Evolutionary conservation across 352 stramenopile species (phyloP), one percentile per base, ranked within the genome.

Genomic region (Phytopythium mirpurense): DNA sequence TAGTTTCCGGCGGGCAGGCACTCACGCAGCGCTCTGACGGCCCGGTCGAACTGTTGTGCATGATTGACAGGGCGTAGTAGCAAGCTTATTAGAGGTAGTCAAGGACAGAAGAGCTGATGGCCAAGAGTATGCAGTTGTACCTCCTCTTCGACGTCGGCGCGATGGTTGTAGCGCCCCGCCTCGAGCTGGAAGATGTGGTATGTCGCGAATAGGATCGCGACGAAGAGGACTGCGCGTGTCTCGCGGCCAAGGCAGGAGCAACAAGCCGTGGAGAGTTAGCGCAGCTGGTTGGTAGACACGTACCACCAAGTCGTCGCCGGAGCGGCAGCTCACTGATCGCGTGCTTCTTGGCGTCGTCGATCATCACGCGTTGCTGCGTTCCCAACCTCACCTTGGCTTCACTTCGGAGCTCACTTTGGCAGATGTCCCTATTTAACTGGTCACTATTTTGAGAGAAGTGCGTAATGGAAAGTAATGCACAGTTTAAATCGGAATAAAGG

Each of bases 41-140:
- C 79, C 5, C 49, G 59, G 2, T 84, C 71, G 66, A 88, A 87
- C 77, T 90, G 49, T n/a, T n/a, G n/a, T n/a, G n/a, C n/a, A n/a
- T n/a, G n/a, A n/a, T n/a, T n/a, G n/a, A n/a, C n/a, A n/a, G n/a
- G n/a, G n/a, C n/a, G n/a, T n/a, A n/a, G n/a, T n/a, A n/a, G n/a
- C n/a, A n/a, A n/a, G n/a, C n/a, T n/a, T n/a, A n/a, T n/a, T n/a
- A n/a, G n/a, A n/a, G n/a, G n/a, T n/a, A n/a, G n/a, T n/a, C n/a
- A n/a, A n/a, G n/a, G n/a, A n/a, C n/a, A n/a, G n/a, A n/a, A n/a
- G n/a, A n/a, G n/a, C n/a, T n/a, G 29, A 32, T 32, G 5, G 29
- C 29, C 29, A 32, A 32, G 5, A 9, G 29, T 32, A 9, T 10
- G 16, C 16, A 32, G 5, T 9, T 32, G 29, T 32, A 86, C 72